Percentiles rank a stretch among this genome's conserved stretches.
Conservation (phyloP, 352 stramenopile species). For the Globisporangium orthogonon region DNA sequence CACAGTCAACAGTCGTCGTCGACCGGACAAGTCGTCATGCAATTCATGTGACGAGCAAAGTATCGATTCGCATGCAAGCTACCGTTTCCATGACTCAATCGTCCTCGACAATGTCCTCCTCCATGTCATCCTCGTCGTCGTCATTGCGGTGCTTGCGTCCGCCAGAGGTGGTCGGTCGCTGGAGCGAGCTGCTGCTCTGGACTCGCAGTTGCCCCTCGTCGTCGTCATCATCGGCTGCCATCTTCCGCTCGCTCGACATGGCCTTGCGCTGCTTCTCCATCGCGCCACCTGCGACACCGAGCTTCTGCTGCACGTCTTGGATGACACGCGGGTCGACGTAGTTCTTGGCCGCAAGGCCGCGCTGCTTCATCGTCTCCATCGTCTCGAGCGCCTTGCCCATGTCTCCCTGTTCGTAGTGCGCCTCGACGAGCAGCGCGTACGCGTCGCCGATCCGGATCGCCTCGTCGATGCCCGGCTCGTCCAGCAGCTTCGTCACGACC, state of each 20-base stretch:
- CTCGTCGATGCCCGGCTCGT: constrained; percentile 77
- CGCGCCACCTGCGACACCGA: constrained; percentile 17
- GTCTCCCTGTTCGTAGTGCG: constrained; percentile 63
- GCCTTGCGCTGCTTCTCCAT: constrained; percentile 19
- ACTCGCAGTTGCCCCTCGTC: constrained; percentile 10
- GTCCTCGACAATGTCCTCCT: constrained; percentile 77
- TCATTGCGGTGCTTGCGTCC: constrained; percentile 21
- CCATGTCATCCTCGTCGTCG: constrained; percentile 65
- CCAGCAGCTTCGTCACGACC: constrained; percentile 77
- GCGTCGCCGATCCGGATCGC: constrained; percentile 87
- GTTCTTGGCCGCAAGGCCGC: constrained; percentile 50
- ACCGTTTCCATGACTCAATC: constrained; percentile 22
- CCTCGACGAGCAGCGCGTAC: constrained; percentile 84
- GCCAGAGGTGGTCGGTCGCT: constrained; percentile 7
- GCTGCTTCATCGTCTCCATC: constrained; percentile 76
- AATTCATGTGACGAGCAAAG: too few species aligned
- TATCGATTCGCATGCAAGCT: neutral
- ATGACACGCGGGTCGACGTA: constrained; percentile 74
- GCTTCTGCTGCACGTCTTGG: constrained; percentile 59
- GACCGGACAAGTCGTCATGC: too few species aligned
- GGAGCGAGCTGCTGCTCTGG: constrained; percentile 13
- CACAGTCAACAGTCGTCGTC: too few species aligned
- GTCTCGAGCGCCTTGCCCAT: constrained; percentile 55
- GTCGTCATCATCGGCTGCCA: constrained; percentile 9
- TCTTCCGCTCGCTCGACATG: constrained; percentile 27